Evolutionary conservation across 192 early-diverging fungal species (phyloP), one percentile per base, ranked within the genome.

Genomic region (Coemansia sp.): DNA sequence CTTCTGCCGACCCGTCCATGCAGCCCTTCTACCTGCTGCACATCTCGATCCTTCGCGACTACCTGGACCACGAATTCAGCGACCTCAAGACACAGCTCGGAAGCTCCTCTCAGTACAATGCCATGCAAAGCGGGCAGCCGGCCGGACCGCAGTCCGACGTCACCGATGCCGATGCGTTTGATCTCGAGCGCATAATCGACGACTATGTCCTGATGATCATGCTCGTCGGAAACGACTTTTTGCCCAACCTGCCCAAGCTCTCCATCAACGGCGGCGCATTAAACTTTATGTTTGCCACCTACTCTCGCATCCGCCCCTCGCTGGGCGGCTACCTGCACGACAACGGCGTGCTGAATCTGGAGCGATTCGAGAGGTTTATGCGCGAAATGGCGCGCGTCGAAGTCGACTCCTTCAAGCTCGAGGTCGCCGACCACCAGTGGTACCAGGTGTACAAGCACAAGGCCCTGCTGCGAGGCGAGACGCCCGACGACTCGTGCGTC

Each of bases 211-310:
- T 99, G 24, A 82, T 98, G 66, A 89, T 86, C 52, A 88, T 98
- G 77, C 94, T 98, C 75, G 89, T 98, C 25, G 97, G 97, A 54
- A 98, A 98, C 74, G 97, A 98, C 78, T 99, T 97, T 75, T 69
- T 99, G 62, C 97, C 97, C 46, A 92, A 92, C 73, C 69, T 98
- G 36, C 95, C 95, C 35, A 91, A 90, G 60, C 82, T 98, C 32
- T 92, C 97, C 58, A 99, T 99, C 66, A 89, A 89, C 25, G 91
- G 95, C 75, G 94, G 94, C 53, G 95, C 94, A 0, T 66, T 91
- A 27, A 84, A 83, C 56, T 76, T 90, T 7, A 77, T 88, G 76
- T 90, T 88, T 71, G 75, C 82, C 20, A 78, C 86, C 7, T 90
- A 91, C 64, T 85, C 84, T 48, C 78, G 81, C 57, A 72, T 89